A percentile compares a stretch with the other conserved stretches of the same genome.
Evolutionary conservation across 371 early-diverging fungal species (phyloP).

Genomic region (Rhizopus delemar): DNA sequence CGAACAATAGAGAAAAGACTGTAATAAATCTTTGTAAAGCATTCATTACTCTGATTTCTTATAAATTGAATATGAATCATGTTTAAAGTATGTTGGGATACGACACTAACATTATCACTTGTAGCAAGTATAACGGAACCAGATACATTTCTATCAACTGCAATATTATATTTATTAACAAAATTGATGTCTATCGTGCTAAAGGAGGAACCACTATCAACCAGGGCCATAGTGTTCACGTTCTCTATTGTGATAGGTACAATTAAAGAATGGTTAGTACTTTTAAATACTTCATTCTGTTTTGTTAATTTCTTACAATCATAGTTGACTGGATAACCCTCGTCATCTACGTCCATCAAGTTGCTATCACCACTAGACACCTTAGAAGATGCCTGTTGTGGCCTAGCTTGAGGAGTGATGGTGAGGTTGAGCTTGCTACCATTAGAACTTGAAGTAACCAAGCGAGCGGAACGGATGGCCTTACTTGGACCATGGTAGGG

Average conservation of each 20-base stretch:
- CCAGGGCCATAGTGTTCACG: constrained; percentile 2
- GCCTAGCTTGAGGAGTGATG: neutral
- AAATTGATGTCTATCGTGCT: neutral
- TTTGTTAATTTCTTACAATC: constrained; percentile 7
- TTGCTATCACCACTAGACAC: neutral
- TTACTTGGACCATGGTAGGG: no score
- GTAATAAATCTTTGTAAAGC: no score
- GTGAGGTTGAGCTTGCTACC: no score
- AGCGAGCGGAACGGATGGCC: no score
- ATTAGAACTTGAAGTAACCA: no score
- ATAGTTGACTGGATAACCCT: neutral
- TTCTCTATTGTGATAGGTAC: constrained; percentile 7
- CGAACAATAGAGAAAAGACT: no score
- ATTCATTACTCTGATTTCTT: no score
- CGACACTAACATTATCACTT: neutral
- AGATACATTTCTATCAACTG: neutral
- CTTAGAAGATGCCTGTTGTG: neutral
- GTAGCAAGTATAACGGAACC: neutral
- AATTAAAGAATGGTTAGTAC: constrained; percentile 3
- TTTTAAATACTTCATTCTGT: neutral
- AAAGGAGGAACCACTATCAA: constrained; percentile 14
- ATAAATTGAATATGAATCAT: no score
- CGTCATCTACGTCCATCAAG: constrained; percentile 4
- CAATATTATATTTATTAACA: neutral
- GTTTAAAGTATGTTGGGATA: no score